phyloP scores from a whole-genome alignment of 2,329 filamentous ascomycete species.

The Venturia asperata region DNA sequence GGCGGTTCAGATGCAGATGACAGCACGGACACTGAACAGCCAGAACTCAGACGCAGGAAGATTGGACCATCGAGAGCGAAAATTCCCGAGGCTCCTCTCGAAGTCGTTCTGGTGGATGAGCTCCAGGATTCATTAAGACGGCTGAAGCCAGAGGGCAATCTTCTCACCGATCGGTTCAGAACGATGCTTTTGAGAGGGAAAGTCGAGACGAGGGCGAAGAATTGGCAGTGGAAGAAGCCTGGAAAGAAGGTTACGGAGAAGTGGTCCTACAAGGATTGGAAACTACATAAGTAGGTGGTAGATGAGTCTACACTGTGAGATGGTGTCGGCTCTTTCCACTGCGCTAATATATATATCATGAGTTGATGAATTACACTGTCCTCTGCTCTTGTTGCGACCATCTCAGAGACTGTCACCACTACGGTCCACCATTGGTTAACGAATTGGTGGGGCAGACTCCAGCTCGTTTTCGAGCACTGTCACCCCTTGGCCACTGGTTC shows the following conservation, averaged over 20 bases:
- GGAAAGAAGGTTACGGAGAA: constrained; percentile 84
- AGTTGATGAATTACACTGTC: neutral
- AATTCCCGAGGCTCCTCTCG: constrained; percentile 58
- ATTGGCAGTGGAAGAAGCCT: constrained; percentile 74
- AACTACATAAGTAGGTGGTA: constrained; percentile 33
- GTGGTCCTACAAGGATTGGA: constrained; percentile 96
- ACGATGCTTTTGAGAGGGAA: constrained; percentile 84
- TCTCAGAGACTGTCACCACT: neutral
- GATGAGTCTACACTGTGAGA: neutral
- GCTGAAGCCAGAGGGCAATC: constrained; percentile 85
- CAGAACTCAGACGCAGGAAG: constrained; percentile 57
- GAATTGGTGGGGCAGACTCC: neutral
- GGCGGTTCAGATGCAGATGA: neutral
- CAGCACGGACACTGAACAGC: constrained; percentile 28
- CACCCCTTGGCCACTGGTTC: neutral
- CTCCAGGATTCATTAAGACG: constrained; percentile 43
- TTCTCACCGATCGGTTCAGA: constrained; percentile 85
- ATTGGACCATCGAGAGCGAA: constrained; percentile 55
- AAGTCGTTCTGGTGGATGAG: constrained; percentile 45
- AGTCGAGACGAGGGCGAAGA: constrained; percentile 71
- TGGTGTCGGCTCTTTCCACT: neutral
- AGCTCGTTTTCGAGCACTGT: neutral
- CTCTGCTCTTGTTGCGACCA: neutral
- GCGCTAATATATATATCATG: neutral
- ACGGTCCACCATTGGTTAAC: neutral